These are phyloP conservation scores for Akanthomyces dipterigenus DNA, from an alignment of 2,329 filamentous ascomycete genomes.

Conservation along the genomic window DNA sequence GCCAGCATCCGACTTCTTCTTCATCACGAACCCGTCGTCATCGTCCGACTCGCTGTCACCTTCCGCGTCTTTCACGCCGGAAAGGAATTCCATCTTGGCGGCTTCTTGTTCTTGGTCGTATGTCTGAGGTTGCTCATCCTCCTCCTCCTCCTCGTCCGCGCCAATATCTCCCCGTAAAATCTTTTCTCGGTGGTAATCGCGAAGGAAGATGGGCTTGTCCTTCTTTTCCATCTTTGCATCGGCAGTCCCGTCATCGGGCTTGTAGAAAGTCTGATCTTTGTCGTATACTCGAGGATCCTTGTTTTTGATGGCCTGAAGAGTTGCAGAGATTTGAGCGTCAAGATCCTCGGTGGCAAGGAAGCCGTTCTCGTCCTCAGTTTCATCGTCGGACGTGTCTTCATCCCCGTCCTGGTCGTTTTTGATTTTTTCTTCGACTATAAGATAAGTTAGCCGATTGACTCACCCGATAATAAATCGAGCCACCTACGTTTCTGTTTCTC, in stretches of 20 bases:
- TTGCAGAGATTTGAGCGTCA: constrained; percentile 81
- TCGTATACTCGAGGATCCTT: constrained; percentile 94
- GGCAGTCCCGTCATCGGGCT: constrained; percentile 47
- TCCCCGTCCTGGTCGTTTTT: constrained; percentile 42
- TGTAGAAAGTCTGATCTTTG: constrained; percentile 70
- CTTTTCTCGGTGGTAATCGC: constrained; percentile 88
- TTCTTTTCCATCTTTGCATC: constrained; percentile 45
- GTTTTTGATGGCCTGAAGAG: constrained; percentile 76
- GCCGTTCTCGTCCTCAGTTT: constrained; percentile 85
- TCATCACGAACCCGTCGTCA: constrained; percentile 67
- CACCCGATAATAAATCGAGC: constrained; percentile 15
- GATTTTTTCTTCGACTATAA: constrained; percentile 81
- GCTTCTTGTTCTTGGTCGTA: constrained; percentile 86
- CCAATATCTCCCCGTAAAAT: constrained; percentile 65
- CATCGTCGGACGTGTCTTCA: constrained; percentile 64
- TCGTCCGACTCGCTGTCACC: constrained; percentile 36
- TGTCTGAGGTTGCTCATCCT: constrained; percentile 58
- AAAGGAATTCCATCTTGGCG: constrained; percentile 69
- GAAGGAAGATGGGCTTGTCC: constrained; percentile 78
- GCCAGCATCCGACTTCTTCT: constrained; percentile 46
- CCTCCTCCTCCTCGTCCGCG: constrained; percentile 52
- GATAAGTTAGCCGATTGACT: constrained; percentile 12
- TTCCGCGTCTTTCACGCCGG: constrained; percentile 66
- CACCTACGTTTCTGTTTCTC: constrained; percentile 64
- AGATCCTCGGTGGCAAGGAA: constrained; percentile 79